Base-by-base conservation (phyloP, 169 alveolate species). In the Besnoitia besnoiti region DNA sequence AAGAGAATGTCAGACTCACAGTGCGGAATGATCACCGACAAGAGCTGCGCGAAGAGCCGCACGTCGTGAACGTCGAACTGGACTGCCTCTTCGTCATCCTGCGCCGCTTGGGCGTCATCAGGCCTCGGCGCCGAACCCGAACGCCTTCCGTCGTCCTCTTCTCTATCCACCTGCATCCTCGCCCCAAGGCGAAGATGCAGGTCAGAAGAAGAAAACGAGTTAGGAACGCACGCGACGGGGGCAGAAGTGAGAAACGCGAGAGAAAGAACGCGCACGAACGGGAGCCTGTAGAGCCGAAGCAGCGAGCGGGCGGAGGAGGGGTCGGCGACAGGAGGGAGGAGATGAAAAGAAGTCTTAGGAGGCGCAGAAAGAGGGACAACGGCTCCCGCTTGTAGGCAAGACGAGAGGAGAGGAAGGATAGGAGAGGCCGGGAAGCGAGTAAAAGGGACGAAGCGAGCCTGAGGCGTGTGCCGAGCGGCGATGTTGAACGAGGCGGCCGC, bases 11-110 rank as follows among this genome's bases (percentile, higher is more conserved):
- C 12, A 55, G 3, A 16, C 67, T 3, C n/a, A 35, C 80, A 30
- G 80, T 67, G 80, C 19, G 80, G 80, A 30, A 67, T 30, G 47
- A 67, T 42, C 24, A 35, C 80, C 2, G 80, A 30, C 24, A 35
- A 24, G 12, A 67, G 80, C 80, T 67, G 80, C 44, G 80, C 40
- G 80, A 67, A 67, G 47, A 67, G n/a, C 44, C 80, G 80, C 1
- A 67, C 80, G 44, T 67, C 42, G 1, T 35, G 39, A 5, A 67
- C 80, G 7, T 67, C 80, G 80, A 30, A 67, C 19, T 33, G 39
- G 44, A 67, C 46, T 30, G 3, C 40, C 21, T 67, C 80, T 1
- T 21, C 39, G 24, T 1, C 46, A 24, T 14, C 30, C 39, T n/a
- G 10, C 39, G 39, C 44, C 39, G 12, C 46, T 1, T 14, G 7